Conservation (phyloP, 2,329 filamentous ascomycete species). For the Macrophomina pseudophaseolina region DNA sequence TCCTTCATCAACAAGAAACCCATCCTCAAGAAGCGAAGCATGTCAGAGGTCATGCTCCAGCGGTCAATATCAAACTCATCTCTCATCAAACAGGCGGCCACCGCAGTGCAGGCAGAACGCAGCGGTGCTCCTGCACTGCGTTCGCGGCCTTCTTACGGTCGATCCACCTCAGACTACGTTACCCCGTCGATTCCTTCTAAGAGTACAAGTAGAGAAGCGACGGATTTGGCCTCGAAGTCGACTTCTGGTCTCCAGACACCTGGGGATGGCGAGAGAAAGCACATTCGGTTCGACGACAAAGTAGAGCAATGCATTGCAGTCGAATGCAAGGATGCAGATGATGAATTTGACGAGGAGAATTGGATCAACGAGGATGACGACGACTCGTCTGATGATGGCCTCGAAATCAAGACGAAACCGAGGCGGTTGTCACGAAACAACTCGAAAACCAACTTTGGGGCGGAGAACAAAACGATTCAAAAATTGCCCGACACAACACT, state of each 20-base stretch:
- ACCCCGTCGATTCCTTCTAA: constrained; percentile 64
- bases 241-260: constrained; percentile 74
- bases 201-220: constrained; percentile 65
- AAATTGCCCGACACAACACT: constrained; percentile 86
- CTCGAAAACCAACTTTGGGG: constrained; percentile 58
- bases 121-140: constrained; percentile 40
- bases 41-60: constrained; percentile 94
- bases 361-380: constrained; percentile 54
- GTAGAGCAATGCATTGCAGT: constrained; percentile 96
- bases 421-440: constrained; percentile 59
- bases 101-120: constrained; percentile 76
- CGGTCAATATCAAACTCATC: constrained; percentile 87
- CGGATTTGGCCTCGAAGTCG: constrained; percentile 68
- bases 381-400: constrained; percentile 72
- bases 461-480: constrained; percentile 83
- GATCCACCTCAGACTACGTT: constrained; percentile 72
- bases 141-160: constrained; percentile 60
- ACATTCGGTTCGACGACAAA: constrained; percentile 96
- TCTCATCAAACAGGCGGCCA: constrained; percentile 85
- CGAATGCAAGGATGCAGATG: constrained; percentile 75
- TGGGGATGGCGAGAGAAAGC: constrained; percentile 69
- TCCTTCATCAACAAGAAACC: constrained; percentile 84
- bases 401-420: constrained; percentile 80
- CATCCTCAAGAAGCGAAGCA: constrained; percentile 94
- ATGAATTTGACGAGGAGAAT: constrained; percentile 66